Evolutionary conservation across 805 yeast species (phyloP), one percentile per base, ranked within the genome.

Genomic region (Kuraishia borneana): DNA sequence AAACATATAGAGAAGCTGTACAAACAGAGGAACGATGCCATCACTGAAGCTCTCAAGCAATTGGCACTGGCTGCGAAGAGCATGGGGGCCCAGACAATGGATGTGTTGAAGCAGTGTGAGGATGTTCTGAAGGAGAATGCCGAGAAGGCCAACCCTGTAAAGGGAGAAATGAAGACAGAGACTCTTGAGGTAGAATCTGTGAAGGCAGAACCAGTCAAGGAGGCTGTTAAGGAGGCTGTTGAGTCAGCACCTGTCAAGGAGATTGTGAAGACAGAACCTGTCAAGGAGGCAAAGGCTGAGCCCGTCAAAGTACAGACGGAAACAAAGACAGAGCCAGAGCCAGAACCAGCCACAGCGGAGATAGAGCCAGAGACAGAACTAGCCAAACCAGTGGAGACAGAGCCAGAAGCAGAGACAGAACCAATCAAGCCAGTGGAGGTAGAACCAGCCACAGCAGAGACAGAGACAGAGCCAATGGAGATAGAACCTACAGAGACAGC

Each of bases 81-180:
- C n/a, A 68, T 64, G 39, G 65, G 68, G n/a, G 60, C 55, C 35
- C 70, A 65, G 28, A 50, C 65, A 8, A 57, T 60, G 38, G 40
- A 46, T 2, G 38, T 66, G 3, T 46, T 69, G 26, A 52, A 50
- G 30, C 60, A 65, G 26, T 60, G 63, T 27, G 57, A 60, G 25
- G 55, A 53, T 6, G 51, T 60, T 23, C 56, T 71, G 36, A 50
- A 48, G 10, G 55, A 25, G 28, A 16, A 8, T 12, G 28, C 13
- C 16, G 6, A 25, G 28, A 12, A 25, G 16, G 13, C 13, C n/a
- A n/a, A n/a, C n/a, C n/a, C n/a, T n/a, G n/a, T n/a, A n/a, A n/a
- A n/a, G n/a, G 10, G 10, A 10, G 10, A 7, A 7, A 21, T 7
- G 23, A 10, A 21, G 23, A 21, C 23, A 7, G 23, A 21, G 23